Percentiles rank a stretch among this genome's conserved stretches.
Conservation (phyloP, 352 stramenopile genomes). For the Blastocystis sp. region DNA sequence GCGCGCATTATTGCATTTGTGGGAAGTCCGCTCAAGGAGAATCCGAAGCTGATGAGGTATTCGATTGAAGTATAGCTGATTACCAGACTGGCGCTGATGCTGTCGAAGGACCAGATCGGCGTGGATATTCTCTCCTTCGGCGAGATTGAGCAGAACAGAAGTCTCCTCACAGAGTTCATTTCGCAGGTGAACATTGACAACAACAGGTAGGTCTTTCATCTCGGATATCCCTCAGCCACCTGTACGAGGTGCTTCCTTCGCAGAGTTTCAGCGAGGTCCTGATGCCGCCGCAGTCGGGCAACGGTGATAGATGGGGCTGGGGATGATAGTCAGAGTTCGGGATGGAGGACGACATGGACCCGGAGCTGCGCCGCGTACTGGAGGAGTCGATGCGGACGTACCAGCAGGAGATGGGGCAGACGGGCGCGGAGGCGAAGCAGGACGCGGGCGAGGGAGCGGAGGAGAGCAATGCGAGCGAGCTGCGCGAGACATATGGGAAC, state of each 20-base stretch:
- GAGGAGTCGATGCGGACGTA: conserved; percentile 48
- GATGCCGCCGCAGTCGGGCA: not conserved
- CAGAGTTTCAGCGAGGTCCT: conserved; percentile 28
- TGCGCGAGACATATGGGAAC: not conserved
- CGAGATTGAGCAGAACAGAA: conserved; percentile 21
- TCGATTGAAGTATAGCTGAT: not conserved
- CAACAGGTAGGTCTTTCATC: not conserved
- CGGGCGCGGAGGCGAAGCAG: not conserved
- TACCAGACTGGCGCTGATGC: not conserved
- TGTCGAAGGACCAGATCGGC: conserved; percentile 29
- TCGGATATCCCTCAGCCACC: not conserved
- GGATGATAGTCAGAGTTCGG: not conserved
- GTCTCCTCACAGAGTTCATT: conserved; percentile 5
- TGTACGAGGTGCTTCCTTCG: conserved; percentile 27
- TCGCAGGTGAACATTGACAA: conserved; percentile 33
- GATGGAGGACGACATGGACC: not conserved
- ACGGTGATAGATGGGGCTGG: not conserved
- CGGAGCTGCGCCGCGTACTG: conserved; percentile 33
- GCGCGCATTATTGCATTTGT: conserved; percentile 49
- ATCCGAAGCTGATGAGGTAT: conserved; percentile 14
- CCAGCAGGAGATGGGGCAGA: not conserved
- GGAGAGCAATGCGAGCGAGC: not conserved
- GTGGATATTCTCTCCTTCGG: conserved; percentile 51
- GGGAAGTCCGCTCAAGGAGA: conserved; percentile 17
- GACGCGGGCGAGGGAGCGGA: not conserved